These are phyloP conservation scores for Monilinia laxa DNA, from an alignment of 2,329 filamentous ascomycete species.

Conservation along the genomic window DNA sequence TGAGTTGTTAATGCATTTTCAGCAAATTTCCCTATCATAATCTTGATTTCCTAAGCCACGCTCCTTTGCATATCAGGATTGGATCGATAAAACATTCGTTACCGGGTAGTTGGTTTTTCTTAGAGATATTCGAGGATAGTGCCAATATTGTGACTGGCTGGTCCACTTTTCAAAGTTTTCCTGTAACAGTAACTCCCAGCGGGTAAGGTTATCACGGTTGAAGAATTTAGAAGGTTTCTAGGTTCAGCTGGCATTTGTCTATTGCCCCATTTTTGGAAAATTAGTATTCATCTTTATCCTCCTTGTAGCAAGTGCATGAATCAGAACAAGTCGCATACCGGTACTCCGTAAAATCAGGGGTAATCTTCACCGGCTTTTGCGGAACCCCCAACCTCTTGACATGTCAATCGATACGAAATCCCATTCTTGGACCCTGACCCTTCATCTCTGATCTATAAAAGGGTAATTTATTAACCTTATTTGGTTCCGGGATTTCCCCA, in stretches of 20 bases:
- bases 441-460: not conserved
- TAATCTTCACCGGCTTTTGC: constrained; percentile 6
- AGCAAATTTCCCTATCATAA: constrained; percentile 3
- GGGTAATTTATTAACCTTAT: not conserved
- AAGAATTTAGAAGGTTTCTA: not conserved
- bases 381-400: constrained; percentile 10
- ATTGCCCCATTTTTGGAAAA: not conserved
- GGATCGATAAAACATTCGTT: not conserved
- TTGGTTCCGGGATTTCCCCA: constrained; percentile 12
- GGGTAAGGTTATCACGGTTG: not conserved
- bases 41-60: not conserved
- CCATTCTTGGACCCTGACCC: not conserved
- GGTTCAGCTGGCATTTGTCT: not conserved
- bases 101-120: constrained; percentile 4
- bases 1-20: not conserved
- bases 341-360: not conserved
- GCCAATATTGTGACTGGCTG: not conserved
- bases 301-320: constrained; percentile 1
- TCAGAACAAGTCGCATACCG: not conserved
- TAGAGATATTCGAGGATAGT: not conserved
- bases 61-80: constrained; percentile 4
- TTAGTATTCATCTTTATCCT: not conserved
- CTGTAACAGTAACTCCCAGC: not conserved
- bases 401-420: not conserved
- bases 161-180: constrained; percentile 21